Evolutionary conservation across 2,329 filamentous ascomycete species (phyloP).

Genomic region (Shiraia sp.): DNA sequence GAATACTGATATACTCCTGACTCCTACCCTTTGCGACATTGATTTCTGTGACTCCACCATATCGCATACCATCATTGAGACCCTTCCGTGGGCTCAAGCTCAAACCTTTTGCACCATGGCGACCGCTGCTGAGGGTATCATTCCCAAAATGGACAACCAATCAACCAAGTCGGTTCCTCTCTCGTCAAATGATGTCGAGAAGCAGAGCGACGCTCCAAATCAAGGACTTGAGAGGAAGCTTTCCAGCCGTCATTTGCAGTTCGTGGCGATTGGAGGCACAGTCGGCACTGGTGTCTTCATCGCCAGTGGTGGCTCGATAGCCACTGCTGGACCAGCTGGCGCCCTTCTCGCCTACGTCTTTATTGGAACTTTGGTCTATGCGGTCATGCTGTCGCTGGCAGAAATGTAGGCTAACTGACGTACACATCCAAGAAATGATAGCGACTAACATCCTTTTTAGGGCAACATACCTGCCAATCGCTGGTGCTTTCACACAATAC

Average conservation of each 20-base stretch:
- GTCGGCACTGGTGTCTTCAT: slow-evolving; percentile 61
- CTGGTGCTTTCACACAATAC: slow-evolving; percentile 77
- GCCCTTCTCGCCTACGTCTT: slow-evolving; percentile 53
- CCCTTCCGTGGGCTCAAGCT: slow-evolving; percentile 12
- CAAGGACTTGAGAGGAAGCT: slow-evolving; percentile 42
- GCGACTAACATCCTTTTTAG: no score
- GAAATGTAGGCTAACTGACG: no score
- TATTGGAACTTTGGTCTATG: slow-evolving; percentile 72
- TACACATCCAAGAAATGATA: no score
- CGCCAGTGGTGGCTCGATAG: slow-evolving; percentile 53
- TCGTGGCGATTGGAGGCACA: slow-evolving; percentile 47
- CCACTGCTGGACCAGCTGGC: slow-evolving; percentile 53
- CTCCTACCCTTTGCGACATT: slow-evolving; percentile 16
- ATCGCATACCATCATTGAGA: slow-evolving; percentile 16
- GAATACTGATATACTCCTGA: slow-evolving; percentile 29
- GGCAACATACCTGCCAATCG: slow-evolving; percentile 75
- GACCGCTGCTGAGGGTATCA: slow-evolving; percentile 24
- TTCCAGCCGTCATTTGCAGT: slow-evolving; percentile 43
- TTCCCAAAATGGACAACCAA: slow-evolving; percentile 31
- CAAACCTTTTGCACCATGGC: slow-evolving; percentile 22
- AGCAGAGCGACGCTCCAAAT: slow-evolving; percentile 30
- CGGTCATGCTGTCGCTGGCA: slow-evolving; percentile 67
- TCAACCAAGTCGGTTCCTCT: slow-evolving; percentile 37
- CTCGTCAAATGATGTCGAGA: slow-evolving; percentile 41
- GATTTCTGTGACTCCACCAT: slow-evolving; percentile 13